Base-by-base conservation (phyloP, 805 yeast species). In the Blastobotrys parvus region DNA sequence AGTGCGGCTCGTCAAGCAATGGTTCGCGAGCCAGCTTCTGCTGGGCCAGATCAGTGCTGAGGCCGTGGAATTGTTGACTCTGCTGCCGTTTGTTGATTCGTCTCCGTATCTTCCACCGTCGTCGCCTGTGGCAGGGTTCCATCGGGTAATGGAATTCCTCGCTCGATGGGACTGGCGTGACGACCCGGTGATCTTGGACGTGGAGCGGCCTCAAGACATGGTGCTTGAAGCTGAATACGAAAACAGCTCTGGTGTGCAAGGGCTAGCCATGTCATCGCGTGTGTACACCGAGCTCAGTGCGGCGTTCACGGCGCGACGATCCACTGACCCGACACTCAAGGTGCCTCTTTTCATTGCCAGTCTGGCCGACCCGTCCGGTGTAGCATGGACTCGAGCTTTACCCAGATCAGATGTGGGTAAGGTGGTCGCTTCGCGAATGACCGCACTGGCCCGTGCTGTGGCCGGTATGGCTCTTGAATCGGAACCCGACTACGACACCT, bases 131-230 rank as follows among this genome's bases (percentile, higher is more conserved):
- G 73, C 82, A 43, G 98, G 95, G 4, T 87, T 92, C 58, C 65
- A 85, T 45, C 79, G 92, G 46, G 73, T 80, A 10, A 59, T 92
- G 31, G 68, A 75, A 38, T 84, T 82, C 54, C 60, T 92, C 36
- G 72, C 94, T 20, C 64, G 64, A 35, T 92, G 98, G 98, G 88
- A 92, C 61, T 92, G 98, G 98, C 82, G 77, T 54, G 94, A 84
- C 49, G 87, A 82, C 38, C 82, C 95, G 1, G 64, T 92, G 47
- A 75, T 89, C 42, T 64, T 92, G 47, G 97, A 92, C 56, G 64
- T 86, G 51, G 78, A 81, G 11, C 43, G 45, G 19, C 50, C 47
- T 19, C 51, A 58, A 19, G 56, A 58, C 25, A 33, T 46, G 10
- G 49, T 46, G 5, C 43, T 44, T n/a, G 46, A 49, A 15, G 51